Evolutionary conservation across 2,329 filamentous ascomycete species (phyloP).

Genomic region (Atkinsonella texensis): DNA sequence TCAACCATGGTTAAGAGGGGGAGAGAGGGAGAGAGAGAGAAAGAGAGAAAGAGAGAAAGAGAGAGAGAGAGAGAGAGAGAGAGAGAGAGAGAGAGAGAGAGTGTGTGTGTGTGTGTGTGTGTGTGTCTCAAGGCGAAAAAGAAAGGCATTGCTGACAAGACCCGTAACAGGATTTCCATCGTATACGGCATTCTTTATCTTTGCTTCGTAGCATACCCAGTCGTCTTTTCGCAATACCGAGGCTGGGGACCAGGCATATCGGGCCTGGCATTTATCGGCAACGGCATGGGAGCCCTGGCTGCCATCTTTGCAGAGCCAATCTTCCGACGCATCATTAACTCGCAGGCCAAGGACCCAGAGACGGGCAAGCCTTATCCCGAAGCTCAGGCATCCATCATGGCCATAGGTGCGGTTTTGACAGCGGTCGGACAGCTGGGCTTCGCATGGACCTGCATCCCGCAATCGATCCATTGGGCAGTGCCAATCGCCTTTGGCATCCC

Average conservation of each 20-base stretch:
- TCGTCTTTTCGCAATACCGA: conserved; percentile 63
- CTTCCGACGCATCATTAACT: conserved; percentile 65
- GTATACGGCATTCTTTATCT: conserved; percentile 82
- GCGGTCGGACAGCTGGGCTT: conserved; percentile 77
- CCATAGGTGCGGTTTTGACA: conserved; percentile 61
- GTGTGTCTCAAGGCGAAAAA: background rate
- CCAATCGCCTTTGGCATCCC: conserved; percentile 69
- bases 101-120: too few relatives aligned
- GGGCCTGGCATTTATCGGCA: conserved; percentile 67
- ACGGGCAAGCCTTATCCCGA: conserved; percentile 68
- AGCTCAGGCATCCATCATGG: conserved; percentile 69
- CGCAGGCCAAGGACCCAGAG: conserved; percentile 59
- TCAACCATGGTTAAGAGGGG: background rate
- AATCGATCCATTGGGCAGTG: conserved; percentile 67
- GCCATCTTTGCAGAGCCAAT: conserved; percentile 56
- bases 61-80: too few relatives aligned
- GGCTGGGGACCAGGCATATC: conserved; percentile 65
- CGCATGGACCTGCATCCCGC: conserved; percentile 74
- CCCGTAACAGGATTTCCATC: conserved; percentile 51
- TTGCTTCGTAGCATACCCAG: conserved; percentile 82
- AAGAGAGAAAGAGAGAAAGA: too few relatives aligned
- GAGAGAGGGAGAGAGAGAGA: too few relatives aligned
- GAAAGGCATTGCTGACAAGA: too few relatives aligned
- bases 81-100: too few relatives aligned
- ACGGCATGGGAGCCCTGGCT: conserved; percentile 50